Evolutionary conservation across 495 filamentous ascomycete genomes (phyloP).

Genomic region (Lepraria neglecta): DNA sequence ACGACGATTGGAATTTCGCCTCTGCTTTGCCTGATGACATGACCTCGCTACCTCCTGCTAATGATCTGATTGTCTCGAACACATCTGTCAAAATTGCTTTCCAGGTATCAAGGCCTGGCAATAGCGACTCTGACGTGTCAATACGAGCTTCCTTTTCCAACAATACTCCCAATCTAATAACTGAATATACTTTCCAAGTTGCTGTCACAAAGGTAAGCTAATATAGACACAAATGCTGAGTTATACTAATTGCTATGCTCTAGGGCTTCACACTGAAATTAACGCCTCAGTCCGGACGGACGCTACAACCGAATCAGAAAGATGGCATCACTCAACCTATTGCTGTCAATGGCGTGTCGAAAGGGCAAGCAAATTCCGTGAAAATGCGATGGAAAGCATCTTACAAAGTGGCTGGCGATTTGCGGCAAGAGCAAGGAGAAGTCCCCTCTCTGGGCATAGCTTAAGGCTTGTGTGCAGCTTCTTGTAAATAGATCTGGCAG

Average conservation of each 20-base stretch:
- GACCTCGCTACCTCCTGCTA: conserved; percentile 44
- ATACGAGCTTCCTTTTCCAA: conserved; percentile 71
- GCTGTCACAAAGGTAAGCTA: conserved; percentile 79
- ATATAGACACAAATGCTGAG: no score
- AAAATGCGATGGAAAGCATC: conserved; percentile 84
- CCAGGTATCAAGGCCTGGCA: conserved; percentile 39
- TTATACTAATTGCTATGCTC: no score
- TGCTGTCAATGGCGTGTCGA: conserved; percentile 62
- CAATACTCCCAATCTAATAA: conserved; percentile 59
- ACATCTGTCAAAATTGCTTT: conserved; percentile 51
- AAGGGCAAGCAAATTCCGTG: conserved; percentile 64
- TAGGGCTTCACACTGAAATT: conserved; percentile 76
- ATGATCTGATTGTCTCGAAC: conserved; percentile 56
- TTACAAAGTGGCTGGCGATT: conserved; percentile 62
- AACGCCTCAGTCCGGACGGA: conserved; percentile 73
- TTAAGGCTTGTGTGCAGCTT: conserved; percentile 26
- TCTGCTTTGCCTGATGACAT: conserved; percentile 72
- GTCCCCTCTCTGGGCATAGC: conserved; percentile 76
- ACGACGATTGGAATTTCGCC: conserved; percentile 91
- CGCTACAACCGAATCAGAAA: conserved; percentile 63
- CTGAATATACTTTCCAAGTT: conserved; percentile 80
- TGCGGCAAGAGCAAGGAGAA: conserved; percentile 79
- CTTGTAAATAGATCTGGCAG: conserved; percentile 12
- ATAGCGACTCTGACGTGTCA: conserved; percentile 40
- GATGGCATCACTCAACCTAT: conserved; percentile 80